A percentile compares a stretch with the other conserved stretches of the same genome.
Evolutionary conservation across 108 stramenopile genomes (phyloP).

Genomic region (Tribonema minus): DNA sequence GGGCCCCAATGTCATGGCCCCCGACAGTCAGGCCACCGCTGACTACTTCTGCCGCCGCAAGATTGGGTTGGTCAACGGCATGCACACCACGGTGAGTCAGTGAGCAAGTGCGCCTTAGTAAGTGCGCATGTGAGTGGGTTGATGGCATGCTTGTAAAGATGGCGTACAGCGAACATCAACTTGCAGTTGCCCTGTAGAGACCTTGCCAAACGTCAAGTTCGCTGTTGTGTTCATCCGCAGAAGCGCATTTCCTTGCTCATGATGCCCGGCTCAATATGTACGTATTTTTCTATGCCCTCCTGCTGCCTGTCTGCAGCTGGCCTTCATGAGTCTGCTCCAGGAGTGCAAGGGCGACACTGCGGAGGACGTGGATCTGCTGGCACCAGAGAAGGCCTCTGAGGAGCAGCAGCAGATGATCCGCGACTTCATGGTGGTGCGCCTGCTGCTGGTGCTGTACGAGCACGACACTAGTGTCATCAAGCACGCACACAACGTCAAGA

Average conservation of each 20-base stretch:
- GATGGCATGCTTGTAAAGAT: too few species aligned
- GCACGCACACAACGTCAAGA: slow-evolving; percentile 38
- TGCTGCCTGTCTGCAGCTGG: not conserved
- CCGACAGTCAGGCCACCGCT: slow-evolving; percentile 32
- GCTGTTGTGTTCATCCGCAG: too few species aligned
- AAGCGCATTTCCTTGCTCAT: too few species aligned
- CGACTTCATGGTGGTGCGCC: slow-evolving; percentile 40
- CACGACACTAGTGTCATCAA: slow-evolving; percentile 40
- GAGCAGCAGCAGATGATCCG: slow-evolving; percentile 15
- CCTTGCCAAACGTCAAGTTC: too few species aligned
- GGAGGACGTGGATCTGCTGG: not conserved
- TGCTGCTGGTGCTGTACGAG: slow-evolving; percentile 38
- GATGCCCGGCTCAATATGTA: too few species aligned
- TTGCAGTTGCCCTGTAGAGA: too few species aligned
- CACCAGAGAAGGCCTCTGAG: not conserved
- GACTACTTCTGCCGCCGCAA: slow-evolving; percentile 48
- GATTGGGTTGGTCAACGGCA: slow-evolving; percentile 45
- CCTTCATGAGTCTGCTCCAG: slow-evolving; percentile 42
- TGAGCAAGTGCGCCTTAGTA: too few species aligned
- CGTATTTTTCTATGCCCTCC: too few species aligned
- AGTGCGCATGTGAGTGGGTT: too few species aligned
- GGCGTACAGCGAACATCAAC: too few species aligned
- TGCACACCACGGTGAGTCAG: slow-evolving; percentile 23
- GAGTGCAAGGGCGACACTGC: not conserved
- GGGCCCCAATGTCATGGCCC: slow-evolving; percentile 28